Conservation (phyloP, 306 rosid species). For the Ceratonia siliqua region DNA sequence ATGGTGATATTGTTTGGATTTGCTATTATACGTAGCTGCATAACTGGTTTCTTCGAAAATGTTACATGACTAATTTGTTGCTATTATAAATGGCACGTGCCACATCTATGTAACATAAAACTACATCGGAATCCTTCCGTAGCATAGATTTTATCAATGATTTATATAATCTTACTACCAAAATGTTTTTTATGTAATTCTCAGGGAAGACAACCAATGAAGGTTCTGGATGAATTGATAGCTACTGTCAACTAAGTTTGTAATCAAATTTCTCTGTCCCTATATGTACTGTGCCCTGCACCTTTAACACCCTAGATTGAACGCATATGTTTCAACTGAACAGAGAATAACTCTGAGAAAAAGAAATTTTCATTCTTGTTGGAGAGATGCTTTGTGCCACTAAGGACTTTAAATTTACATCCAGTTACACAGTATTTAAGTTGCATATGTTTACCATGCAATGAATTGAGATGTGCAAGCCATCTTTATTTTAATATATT, state of each 20-base stretch:
- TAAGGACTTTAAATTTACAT: conserved; percentile 18
- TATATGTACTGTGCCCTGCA: background rate
- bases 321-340: background rate
- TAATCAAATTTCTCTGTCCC: conserved; percentile 28
- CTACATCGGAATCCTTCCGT: background rate
- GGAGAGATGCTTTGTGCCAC: conserved; percentile 18
- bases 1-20: conserved; percentile 23
- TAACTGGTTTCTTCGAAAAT: background rate
- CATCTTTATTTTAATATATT: no score
- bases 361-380: conserved; percentile 12
- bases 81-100: background rate
- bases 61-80: background rate
- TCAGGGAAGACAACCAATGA: conserved; percentile 46
- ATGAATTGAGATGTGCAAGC: background rate
- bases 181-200: conserved; percentile 21
- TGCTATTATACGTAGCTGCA: background rate
- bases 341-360: background rate
- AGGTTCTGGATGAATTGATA: conserved; percentile 42
- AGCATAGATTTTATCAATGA: conserved; percentile 16
- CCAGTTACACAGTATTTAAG: conserved; percentile 20
- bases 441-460: conserved; percentile 26
- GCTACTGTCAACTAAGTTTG: background rate
- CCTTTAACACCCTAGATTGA: conserved; percentile 13
- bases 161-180: conserved; percentile 2
- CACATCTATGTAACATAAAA: background rate